Conservation (phyloP, 2,329 filamentous ascomycete species). For the Colletotrichum sp. region DNA sequence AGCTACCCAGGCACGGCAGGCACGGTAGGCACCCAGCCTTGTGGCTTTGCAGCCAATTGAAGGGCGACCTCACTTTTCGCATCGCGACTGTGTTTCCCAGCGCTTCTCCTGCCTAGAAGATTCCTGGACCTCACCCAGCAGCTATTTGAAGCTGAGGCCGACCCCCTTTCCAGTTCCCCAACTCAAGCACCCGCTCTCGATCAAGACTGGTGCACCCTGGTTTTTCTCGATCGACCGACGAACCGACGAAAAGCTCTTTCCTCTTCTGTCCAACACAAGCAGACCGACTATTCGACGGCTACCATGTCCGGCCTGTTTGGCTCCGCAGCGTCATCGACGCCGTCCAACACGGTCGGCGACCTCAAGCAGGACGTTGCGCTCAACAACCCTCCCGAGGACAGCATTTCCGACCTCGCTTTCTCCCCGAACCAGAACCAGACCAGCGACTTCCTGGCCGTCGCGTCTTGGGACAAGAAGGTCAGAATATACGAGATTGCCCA, state of each 20-base stretch:
- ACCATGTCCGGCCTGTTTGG: slow-evolving; percentile 71
- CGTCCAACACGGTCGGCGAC: slow-evolving; percentile 82
- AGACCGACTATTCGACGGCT: neutral
- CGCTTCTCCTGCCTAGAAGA: neutral
- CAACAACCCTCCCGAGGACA: slow-evolving; percentile 81
- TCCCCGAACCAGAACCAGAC: slow-evolving; percentile 64
- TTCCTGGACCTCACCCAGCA: neutral
- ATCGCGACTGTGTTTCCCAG: slow-evolving; percentile 17
- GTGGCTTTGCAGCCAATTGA: slow-evolving; percentile 17
- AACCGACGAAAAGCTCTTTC: neutral
- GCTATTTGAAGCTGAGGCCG: slow-evolving; percentile 4
- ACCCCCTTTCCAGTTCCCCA: neutral
- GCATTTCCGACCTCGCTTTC: slow-evolving; percentile 87
- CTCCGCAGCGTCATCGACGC: slow-evolving; percentile 52
- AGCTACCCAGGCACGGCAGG: neutral
- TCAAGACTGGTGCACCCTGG: neutral
- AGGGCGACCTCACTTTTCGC: slow-evolving; percentile 9
- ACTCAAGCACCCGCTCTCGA: neutral
- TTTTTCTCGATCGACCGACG: no score
- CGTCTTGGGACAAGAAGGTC: slow-evolving; percentile 98
- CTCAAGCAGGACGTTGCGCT: slow-evolving; percentile 88
- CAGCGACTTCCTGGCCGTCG: slow-evolving; percentile 83
- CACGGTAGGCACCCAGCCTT: slow-evolving; percentile 9
- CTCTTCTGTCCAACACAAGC: neutral
- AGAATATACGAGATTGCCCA: slow-evolving; percentile 91